Percentiles rank a stretch among this genome's conserved stretches.
phyloP scores from a whole-genome alignment of 805 yeast genomes.

The Metschnikowia corniflorae region DNA sequence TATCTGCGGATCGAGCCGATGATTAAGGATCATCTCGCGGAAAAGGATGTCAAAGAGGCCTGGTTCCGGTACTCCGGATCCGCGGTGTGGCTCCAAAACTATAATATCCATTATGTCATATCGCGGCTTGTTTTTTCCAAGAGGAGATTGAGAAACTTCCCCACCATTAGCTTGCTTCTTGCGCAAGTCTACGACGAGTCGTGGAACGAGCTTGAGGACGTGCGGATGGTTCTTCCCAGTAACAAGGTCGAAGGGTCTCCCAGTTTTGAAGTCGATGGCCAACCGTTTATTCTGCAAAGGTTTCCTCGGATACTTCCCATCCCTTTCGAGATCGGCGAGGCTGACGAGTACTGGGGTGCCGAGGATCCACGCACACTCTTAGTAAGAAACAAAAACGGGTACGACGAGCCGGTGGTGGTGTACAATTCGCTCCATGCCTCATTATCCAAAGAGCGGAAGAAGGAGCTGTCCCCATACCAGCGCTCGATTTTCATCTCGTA shows the following conservation, averaged over 20 bases:
- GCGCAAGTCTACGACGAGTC: conserved; percentile 21
- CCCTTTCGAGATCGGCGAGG: conserved; percentile 9
- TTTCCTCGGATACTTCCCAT: conserved; percentile 13
- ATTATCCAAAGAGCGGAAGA: background rate
- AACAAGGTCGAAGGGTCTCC: conserved; percentile 4
- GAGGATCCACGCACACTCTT: conserved; percentile 48
- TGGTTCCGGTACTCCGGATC: conserved; percentile 24
- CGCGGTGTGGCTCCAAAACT: conserved; percentile 23
- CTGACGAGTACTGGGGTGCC: conserved; percentile 35
- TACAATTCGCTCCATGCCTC: conserved; percentile 32
- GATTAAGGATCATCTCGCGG: conserved; percentile 3
- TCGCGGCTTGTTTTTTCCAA: conserved; percentile 18
- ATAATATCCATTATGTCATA: conserved; percentile 20
- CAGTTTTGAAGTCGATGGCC: conserved; percentile 5
- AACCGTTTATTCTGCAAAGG: conserved; percentile 6
- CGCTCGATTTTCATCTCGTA: conserved; percentile 14
- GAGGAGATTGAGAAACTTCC: conserved; percentile 10
- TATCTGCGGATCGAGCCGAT: conserved; percentile 6
- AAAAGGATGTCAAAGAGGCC: conserved; percentile 2
- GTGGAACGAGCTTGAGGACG: conserved; percentile 22
- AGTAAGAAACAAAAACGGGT: conserved; percentile 29
- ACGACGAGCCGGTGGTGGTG: conserved; percentile 45
- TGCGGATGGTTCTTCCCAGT: conserved; percentile 24
- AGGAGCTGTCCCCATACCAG: background rate
- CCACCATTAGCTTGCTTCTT: conserved; percentile 16